A percentile compares a stretch with the other conserved stretches of the same genome.
These are phyloP conservation scores for Pisolithus tinctorius DNA, from an alignment of 768 basidiomycete genomes.

Conservation along the genomic window DNA sequence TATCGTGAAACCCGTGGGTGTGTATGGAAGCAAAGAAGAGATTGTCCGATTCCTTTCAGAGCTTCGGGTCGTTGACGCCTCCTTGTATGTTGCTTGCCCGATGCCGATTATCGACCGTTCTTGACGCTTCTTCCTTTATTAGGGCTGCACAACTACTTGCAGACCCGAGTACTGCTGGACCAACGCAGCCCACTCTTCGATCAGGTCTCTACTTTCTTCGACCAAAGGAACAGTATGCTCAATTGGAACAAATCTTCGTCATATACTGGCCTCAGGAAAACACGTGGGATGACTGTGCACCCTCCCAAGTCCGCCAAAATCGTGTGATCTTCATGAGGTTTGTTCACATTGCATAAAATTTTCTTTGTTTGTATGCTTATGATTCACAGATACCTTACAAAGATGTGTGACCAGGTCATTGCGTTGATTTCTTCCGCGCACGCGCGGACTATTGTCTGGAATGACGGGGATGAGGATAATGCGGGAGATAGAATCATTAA, in stretches of 20 bases:
- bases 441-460: slow-evolving; percentile 39
- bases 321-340: slow-evolving; percentile 60
- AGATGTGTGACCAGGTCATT: slow-evolving; percentile 50
- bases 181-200: slow-evolving; percentile 25
- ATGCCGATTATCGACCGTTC: background rate
- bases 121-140: background rate
- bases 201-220: slow-evolving; percentile 43
- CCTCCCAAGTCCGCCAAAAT: slow-evolving; percentile 41
- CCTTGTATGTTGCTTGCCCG: slow-evolving; percentile 29
- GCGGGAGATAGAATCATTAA: background rate
- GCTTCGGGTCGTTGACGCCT: slow-evolving; percentile 30
- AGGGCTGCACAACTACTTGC: slow-evolving; percentile 6
- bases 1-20: slow-evolving; percentile 42
- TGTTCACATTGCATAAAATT: slow-evolving; percentile 1
- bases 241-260: slow-evolving; percentile 33
- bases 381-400: slow-evolving; percentile 46
- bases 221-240: background rate
- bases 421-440: slow-evolving; percentile 48
- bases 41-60: slow-evolving; percentile 40
- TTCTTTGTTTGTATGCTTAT: background rate
- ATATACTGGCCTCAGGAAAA: slow-evolving; percentile 58
- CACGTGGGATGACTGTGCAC: slow-evolving; percentile 50
- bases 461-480: slow-evolving; percentile 6
- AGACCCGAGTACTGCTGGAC: background rate
- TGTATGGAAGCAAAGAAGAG: slow-evolving; percentile 51